Conservation (phyloP, 2,329 filamentous ascomycete genomes). For the Pestalotiopsis sp. region DNA sequence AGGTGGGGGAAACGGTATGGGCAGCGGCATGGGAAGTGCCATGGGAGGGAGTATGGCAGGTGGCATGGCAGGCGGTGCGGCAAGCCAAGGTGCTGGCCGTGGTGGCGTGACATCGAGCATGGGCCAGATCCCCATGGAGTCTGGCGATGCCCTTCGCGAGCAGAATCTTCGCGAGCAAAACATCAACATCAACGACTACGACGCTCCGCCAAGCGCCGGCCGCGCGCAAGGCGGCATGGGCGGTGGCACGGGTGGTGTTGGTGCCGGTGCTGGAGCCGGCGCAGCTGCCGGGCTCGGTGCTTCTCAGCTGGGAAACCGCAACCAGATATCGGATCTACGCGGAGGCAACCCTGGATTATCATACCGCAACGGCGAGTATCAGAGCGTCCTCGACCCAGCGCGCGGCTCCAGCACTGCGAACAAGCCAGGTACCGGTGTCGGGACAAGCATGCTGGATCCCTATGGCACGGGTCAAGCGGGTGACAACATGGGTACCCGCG, state of each 20-base stretch:
- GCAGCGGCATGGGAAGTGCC: neutral
- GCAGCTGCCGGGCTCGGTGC: constrained; percentile 17
- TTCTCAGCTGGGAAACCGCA: constrained; percentile 12
- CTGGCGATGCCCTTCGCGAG: neutral
- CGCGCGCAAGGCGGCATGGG: constrained; percentile 11
- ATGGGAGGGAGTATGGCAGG: neutral
- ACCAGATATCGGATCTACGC: constrained; percentile 12
- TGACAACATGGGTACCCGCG: neutral
- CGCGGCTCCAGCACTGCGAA: constrained; percentile 2
- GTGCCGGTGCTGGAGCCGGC: constrained; percentile 5
- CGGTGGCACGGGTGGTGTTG: neutral
- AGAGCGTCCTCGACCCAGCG: constrained; percentile 11
- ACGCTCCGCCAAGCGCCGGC: constrained; percentile 14
- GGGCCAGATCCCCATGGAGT: neutral
- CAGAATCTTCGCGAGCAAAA: neutral
- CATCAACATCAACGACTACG: constrained; percentile 10
- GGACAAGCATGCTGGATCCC: constrained; percentile 14
- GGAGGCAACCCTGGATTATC: neutral
- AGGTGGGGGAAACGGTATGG: neutral
- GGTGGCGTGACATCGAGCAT: neutral
- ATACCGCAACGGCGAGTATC: neutral
- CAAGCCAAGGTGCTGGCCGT: neutral
- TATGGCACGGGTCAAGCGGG: neutral
- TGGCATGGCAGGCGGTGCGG: neutral
- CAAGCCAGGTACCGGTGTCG: neutral